Base-by-base conservation (phyloP, 1,284 basidiomycete genomes). In the Phylloporus gajari region DNA sequence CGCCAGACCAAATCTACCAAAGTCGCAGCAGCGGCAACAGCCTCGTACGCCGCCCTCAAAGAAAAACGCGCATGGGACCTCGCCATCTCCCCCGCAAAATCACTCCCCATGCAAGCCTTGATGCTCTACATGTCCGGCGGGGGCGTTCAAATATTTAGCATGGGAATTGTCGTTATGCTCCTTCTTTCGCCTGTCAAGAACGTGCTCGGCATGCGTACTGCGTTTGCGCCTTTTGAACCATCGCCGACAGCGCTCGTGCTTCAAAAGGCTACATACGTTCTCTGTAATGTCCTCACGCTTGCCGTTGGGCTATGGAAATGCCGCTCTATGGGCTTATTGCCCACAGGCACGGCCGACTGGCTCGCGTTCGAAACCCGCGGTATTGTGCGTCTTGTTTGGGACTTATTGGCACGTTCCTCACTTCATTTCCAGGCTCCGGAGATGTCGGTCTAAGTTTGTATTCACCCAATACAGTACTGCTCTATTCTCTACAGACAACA, bases 51-150 rank as follows among this genome's bases (percentile, higher is more conserved):
- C 73, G 81, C 85, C 40, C 86, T 97, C 73, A 95, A 96, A 81
- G 88, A 92, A 75, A 91, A 90, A 78, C 91, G 95, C 61, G 95
- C 96, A 69, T 96, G 96, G 95, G 95, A 96, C 75, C 86, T 96
- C 68, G 95, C 95, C 53, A 88, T 93, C 68, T 86, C 91, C 60
- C 95, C 95, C 1, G 94, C 94, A 59, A 97, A 97, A 83, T 91
- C 91, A 19, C 88, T 97, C 32, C 96, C 96, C 7, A 97, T 97
- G 96, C 95, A 97, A 80, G 95, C 91, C 3, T 94, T 97, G 85
- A 97, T 97, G 96, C 88, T 97, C 60, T 97, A 97, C n/a, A 97
- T 97, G 92, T 97, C 95, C 35, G 96, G 96, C 58, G 93, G 94
- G 38, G 94, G 95, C 61, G 93, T 97, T 19, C 96, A 97, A 84